A percentile compares a stretch with the other conserved stretches of the same genome.
Conservation (phyloP, 345 rosid species). For the Citrus mangshanensis region DNA sequence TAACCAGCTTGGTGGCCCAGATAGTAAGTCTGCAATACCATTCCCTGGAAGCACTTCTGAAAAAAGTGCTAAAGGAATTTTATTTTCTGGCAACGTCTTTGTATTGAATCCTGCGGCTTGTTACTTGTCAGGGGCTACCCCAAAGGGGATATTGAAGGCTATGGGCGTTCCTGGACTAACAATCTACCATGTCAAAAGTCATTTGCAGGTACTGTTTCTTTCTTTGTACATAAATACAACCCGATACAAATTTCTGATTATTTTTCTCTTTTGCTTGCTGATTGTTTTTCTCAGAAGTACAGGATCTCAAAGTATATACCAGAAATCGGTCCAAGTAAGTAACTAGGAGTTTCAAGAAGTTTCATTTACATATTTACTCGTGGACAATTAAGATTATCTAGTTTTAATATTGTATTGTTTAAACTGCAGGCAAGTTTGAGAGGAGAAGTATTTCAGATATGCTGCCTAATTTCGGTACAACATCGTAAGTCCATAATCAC, state of each 20-base stretch:
- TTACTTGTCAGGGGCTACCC: conserved; percentile 54
- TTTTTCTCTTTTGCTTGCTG: background rate
- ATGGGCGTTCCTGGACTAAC: conserved; percentile 48
- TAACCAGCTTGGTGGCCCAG: conserved; percentile 54
- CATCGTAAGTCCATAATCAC: conserved; percentile 32
- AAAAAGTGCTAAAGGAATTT: background rate
- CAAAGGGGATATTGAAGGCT: conserved; percentile 58
- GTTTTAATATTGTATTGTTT: background rate
- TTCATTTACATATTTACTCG: background rate
- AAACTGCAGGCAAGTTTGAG: conserved; percentile 44
- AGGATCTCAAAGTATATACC: conserved; percentile 56
- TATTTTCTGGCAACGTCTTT: background rate
- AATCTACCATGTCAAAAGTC: conserved; percentile 75
- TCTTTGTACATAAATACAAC: background rate
- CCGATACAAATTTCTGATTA: background rate
- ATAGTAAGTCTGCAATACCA: conserved; percentile 29
- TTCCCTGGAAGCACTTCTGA: background rate
- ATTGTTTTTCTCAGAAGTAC: conserved; percentile 44
- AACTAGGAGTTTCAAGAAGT: background rate
- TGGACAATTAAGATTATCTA: background rate
- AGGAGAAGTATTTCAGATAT: conserved; percentile 50
- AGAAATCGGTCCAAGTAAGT: conserved; percentile 49
- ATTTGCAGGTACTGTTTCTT: conserved; percentile 47
- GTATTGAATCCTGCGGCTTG: background rate
- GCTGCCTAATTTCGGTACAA: conserved; percentile 55